phyloP scores from a whole-genome alignment of 169 alveolate species.

The Plasmodium coatneyi region DNA sequence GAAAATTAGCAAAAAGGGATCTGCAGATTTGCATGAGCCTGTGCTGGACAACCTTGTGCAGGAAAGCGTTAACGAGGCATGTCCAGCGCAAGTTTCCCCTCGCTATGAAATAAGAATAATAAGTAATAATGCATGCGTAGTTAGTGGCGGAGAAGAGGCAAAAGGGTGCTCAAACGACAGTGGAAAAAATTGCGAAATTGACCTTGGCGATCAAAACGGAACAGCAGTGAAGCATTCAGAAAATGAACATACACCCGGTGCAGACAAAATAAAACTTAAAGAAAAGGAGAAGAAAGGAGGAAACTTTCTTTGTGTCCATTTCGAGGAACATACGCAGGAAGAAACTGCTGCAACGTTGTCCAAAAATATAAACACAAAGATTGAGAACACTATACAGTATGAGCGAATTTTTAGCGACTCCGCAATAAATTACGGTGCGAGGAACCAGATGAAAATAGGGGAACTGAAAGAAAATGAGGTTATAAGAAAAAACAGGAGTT shows the following conservation, averaged over 20 bases:
- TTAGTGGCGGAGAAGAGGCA: neutral
- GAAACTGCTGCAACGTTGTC: neutral
- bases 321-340: neutral
- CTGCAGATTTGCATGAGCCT: neutral
- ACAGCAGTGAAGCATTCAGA: neutral
- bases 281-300: neutral
- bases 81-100: neutral
- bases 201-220: neutral
- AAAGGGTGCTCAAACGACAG: neutral
- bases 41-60: neutral
- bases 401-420: slow-evolving; percentile 56
- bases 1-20: neutral
- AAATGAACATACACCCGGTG: neutral
- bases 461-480: slow-evolving; percentile 4
- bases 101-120: slow-evolving; percentile 11
- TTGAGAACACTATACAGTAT: neutral
- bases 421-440: slow-evolving; percentile 16
- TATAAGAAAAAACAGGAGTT: slow-evolving; percentile 27
- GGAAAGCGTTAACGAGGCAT: neutral
- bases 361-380: neutral
- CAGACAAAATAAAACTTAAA: neutral
- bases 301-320: neutral
- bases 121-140: neutral
- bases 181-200: neutral
- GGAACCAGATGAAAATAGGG: neutral